Evolutionary conservation across 192 early-diverging fungal genomes (phyloP).

Genomic region (Lobosporangium transversale): DNA sequence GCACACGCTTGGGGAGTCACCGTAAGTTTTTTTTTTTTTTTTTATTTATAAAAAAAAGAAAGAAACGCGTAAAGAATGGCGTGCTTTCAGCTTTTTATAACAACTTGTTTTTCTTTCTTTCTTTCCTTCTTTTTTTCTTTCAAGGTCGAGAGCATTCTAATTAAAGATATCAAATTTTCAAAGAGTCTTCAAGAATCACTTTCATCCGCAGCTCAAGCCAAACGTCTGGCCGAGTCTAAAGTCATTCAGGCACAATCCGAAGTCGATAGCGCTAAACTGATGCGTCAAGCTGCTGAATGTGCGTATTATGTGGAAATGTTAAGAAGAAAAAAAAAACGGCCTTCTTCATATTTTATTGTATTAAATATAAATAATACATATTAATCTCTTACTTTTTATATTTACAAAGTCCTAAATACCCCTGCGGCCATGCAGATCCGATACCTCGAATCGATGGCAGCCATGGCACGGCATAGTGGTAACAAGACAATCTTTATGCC

Average conservation of each 20-base stretch:
- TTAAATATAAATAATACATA: too few relatives aligned
- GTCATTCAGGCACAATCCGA: slow-evolving; percentile 89
- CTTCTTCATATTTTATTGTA: too few relatives aligned
- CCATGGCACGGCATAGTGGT: slow-evolving; percentile 76
- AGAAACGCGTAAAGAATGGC: too few relatives aligned
- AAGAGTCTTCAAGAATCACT: slow-evolving; percentile 82
- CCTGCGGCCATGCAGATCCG: slow-evolving; percentile 89
- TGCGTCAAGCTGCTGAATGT: slow-evolving; percentile 90
- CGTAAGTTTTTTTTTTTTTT: slow-evolving; percentile 16
- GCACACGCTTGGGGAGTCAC: slow-evolving; percentile 84
- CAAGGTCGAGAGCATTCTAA: slow-evolving; percentile 84
- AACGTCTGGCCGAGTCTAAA: slow-evolving; percentile 89
- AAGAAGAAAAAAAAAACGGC: too few relatives aligned
- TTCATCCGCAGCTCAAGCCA: slow-evolving; percentile 87
- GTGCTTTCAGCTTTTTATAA: not conserved
- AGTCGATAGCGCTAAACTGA: slow-evolving; percentile 88
- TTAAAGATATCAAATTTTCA: slow-evolving; percentile 86
- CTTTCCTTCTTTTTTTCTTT: too few relatives aligned
- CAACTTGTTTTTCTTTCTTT: not conserved
- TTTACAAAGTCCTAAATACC: slow-evolving; percentile 71
- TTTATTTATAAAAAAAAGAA: too few relatives aligned
- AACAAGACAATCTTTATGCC: slow-evolving; percentile 84
- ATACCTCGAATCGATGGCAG: slow-evolving; percentile 85
- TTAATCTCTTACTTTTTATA: not conserved
- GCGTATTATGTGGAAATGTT: too few relatives aligned